Evolutionary conservation across 805 yeast genomes (phyloP).

Genomic region (Yarrowia osloensis): DNA sequence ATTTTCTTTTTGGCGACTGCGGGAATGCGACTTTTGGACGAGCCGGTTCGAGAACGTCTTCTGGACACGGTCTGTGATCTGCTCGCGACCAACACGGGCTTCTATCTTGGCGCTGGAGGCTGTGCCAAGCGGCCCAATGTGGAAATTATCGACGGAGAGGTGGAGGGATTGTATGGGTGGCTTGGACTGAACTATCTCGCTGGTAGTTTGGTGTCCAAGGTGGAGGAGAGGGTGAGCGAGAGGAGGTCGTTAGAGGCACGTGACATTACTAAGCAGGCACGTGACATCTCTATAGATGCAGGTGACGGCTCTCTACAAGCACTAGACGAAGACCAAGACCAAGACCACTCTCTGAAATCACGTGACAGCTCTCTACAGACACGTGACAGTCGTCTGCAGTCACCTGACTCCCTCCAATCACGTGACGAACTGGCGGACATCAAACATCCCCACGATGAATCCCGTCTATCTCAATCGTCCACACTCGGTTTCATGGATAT

Average conservation of each 20-base stretch:
- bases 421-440: conserved; percentile 36
- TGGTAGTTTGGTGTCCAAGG: conserved; percentile 51
- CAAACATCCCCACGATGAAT: conserved; percentile 36
- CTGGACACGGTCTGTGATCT: conserved; percentile 61
- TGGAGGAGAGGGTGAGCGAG: too few relatives aligned
- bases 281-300: too few relatives aligned
- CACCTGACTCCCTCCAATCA: too few relatives aligned
- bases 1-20: conserved; percentile 93
- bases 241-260: too few relatives aligned
- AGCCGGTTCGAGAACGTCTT: conserved; percentile 54
- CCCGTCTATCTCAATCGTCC: neutral
- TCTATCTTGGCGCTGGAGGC: conserved; percentile 57
- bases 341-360: too few relatives aligned
- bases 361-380: too few relatives aligned
- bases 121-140: conserved; percentile 54
- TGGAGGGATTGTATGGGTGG: conserved; percentile 97
- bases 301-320: too few relatives aligned
- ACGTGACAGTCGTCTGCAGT: too few relatives aligned
- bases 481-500: conserved; percentile 95
- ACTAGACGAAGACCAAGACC: too few relatives aligned
- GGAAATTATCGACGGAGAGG: conserved; percentile 87
- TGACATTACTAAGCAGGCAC: too few relatives aligned
- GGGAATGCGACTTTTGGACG: conserved; percentile 83
- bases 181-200: conserved; percentile 81
- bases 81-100: conserved; percentile 57